These are phyloP conservation scores for Pseudogymnoascus pannorum DNA, from an alignment of 2,329 filamentous ascomycete species.

Conservation along the genomic window DNA sequence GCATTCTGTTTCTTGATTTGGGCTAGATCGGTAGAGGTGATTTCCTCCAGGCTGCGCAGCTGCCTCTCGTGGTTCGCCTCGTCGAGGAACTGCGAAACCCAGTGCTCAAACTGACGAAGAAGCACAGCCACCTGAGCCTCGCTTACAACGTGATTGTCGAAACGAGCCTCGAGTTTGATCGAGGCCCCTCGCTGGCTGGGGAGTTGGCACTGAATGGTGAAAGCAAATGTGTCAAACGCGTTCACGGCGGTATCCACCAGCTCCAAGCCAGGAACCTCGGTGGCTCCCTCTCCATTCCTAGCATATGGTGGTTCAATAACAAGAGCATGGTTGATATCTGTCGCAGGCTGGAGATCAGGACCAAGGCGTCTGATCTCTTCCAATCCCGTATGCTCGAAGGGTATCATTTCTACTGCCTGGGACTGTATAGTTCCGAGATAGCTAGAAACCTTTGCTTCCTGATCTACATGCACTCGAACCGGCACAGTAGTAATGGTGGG, in stretches of 20 bases:
- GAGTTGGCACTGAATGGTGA: not conserved
- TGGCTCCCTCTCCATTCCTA: not conserved
- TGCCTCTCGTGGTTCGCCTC: not conserved
- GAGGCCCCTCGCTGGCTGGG: not conserved
- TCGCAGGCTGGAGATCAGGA: not conserved
- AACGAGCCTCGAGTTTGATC: not conserved
- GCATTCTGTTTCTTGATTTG: not conserved
- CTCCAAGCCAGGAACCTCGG: not conserved
- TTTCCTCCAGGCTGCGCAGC: not conserved
- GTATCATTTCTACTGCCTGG: constrained; percentile 41
- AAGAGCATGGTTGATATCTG: not conserved
- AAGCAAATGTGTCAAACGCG: not conserved
- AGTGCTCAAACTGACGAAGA: not conserved
- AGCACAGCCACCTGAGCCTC: not conserved
- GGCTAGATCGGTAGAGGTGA: not conserved
- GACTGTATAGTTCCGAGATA: not conserved
- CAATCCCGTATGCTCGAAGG: constrained; percentile 39
- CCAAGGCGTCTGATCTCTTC: not conserved
- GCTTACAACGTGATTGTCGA: not conserved
- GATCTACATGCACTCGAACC: constrained; percentile 23
- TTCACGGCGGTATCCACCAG: not conserved
- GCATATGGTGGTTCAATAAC: not conserved
- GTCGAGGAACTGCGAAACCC: not conserved
- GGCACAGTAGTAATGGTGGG: constrained; percentile 37
- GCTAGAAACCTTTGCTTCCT: not conserved